Evolutionary conservation across 2,329 filamentous ascomycete species (phyloP).

Genomic region (Cladorrhinum sp.): DNA sequence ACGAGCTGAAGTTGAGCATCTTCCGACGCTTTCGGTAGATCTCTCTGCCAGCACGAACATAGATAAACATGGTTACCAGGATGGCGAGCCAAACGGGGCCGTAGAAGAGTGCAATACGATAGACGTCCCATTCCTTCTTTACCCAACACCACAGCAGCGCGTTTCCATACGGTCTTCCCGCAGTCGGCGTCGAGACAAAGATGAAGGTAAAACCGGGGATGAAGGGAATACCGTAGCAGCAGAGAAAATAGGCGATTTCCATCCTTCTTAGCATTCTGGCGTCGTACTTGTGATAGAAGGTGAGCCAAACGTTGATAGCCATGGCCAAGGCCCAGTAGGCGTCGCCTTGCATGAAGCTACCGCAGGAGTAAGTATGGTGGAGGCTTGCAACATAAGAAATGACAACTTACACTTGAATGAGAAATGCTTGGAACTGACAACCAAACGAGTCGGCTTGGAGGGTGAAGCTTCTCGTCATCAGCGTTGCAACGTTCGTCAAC

Average conservation of each 20-base stretch:
- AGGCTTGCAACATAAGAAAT: background rate
- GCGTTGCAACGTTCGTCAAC: slow-evolving; percentile 70
- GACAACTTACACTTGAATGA: slow-evolving; percentile 73
- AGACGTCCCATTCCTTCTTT: slow-evolving; percentile 62
- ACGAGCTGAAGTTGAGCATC: slow-evolving; percentile 52
- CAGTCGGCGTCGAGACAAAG: slow-evolving; percentile 51
- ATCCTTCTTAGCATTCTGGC: slow-evolving; percentile 62
- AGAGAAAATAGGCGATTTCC: slow-evolving; percentile 66
- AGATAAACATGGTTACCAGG: slow-evolving; percentile 59
- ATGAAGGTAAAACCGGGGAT: slow-evolving; percentile 66
- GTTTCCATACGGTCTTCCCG: slow-evolving; percentile 68
- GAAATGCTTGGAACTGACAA: slow-evolving; percentile 71
- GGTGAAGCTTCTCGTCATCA: slow-evolving; percentile 66
- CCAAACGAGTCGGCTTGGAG: slow-evolving; percentile 45
- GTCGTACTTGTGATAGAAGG: slow-evolving; percentile 73
- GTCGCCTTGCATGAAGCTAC: slow-evolving; percentile 74
- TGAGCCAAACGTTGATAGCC: slow-evolving; percentile 80
- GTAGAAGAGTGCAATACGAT: slow-evolving; percentile 74
- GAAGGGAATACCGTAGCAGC: slow-evolving; percentile 74
- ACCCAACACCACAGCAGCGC: slow-evolving; percentile 85
- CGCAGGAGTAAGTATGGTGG: background rate
- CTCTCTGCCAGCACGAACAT: slow-evolving; percentile 60
- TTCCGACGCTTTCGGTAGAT: slow-evolving; percentile 65
- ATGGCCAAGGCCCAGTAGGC: slow-evolving; percentile 76
- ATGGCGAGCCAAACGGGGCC: slow-evolving; percentile 67